phyloP scores from a whole-genome alignment of 108 stramenopile species.

The Conticribra guillardii region DNA sequence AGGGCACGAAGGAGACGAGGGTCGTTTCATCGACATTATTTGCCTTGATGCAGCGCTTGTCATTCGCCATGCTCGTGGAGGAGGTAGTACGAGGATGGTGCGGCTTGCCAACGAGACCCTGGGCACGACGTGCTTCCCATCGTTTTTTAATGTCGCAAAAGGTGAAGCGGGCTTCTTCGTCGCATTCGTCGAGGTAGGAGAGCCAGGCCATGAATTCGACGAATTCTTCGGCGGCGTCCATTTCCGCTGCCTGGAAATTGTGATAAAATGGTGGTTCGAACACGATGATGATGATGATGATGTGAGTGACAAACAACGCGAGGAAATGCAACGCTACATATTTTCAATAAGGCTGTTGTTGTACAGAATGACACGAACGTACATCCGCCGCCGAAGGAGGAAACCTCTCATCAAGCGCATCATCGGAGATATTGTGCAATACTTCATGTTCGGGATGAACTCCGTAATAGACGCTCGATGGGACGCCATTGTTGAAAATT shows the following conservation, averaged over 20 bases:
- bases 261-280: not conserved
- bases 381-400: constrained; percentile 45
- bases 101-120: constrained; percentile 39
- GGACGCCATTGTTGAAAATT: constrained; percentile 49
- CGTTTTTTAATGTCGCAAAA: constrained; percentile 36
- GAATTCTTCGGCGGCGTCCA: constrained; percentile 44
- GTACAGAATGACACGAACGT: not conserved
- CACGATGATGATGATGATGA: too few relatives aligned
- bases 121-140: constrained; percentile 41
- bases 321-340: too few relatives aligned
- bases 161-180: constrained; percentile 27
- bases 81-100: constrained; percentile 11
- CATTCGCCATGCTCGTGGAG: not conserved
- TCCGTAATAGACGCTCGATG: constrained; percentile 32
- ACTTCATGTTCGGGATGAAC: constrained; percentile 47
- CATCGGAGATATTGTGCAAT: constrained; percentile 37
- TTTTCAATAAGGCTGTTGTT: not conserved
- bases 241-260: constrained; percentile 33
- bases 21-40: constrained; percentile 8
- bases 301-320: too few relatives aligned
- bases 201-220: constrained; percentile 55
- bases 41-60: not conserved
- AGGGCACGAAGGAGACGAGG: constrained; percentile 21
- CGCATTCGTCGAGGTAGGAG: constrained; percentile 45
- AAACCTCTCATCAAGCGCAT: constrained; percentile 40